Conservation (phyloP, 2,329 filamentous ascomycete genomes). For the Elsinoe arachidis region DNA sequence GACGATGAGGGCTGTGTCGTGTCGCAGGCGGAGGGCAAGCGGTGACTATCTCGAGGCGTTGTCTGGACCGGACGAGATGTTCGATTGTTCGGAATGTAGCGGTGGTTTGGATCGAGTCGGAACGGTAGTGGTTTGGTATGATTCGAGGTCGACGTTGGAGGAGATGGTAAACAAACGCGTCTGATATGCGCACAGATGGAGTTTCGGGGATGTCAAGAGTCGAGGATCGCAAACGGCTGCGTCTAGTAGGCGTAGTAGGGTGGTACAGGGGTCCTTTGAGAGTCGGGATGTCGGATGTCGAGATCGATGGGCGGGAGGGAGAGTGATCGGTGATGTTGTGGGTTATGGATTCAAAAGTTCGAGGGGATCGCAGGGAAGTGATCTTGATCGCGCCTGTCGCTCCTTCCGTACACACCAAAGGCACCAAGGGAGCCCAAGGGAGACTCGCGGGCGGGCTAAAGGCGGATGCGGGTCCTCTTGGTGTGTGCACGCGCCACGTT, state of each 20-base stretch:
- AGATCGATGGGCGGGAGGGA: not conserved
- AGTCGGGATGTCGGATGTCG: not conserved
- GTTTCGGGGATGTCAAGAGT: constrained; percentile 1
- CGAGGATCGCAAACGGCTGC: constrained; percentile 9
- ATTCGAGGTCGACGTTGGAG: not conserved
- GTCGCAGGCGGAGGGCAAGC: not conserved
- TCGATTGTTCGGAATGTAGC: not conserved
- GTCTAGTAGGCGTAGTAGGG: not conserved
- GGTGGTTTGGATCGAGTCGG: not conserved
- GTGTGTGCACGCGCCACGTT: not conserved
- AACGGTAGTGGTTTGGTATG: not conserved
- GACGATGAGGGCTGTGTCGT: not conserved
- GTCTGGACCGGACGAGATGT: constrained; percentile 1
- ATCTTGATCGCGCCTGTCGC: constrained; percentile 7
- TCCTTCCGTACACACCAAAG: constrained; percentile 2
- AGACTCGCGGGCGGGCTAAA: not conserved
- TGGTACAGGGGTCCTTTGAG: not conserved
- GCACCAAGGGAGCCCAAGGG: not conserved
- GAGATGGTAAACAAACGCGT: constrained; percentile 10
- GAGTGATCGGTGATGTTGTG: constrained; percentile 5
- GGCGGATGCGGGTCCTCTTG: not conserved
- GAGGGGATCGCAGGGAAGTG: constrained; percentile 3
- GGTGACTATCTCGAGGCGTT: constrained; percentile 10
- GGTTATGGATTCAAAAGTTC: not conserved
- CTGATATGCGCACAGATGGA: constrained; percentile 9